Percentiles rank a stretch among this genome's conserved stretches.
Evolutionary conservation across 1,284 basidiomycete genomes (phyloP).

Genomic region (Rhodotorula sp.): DNA sequence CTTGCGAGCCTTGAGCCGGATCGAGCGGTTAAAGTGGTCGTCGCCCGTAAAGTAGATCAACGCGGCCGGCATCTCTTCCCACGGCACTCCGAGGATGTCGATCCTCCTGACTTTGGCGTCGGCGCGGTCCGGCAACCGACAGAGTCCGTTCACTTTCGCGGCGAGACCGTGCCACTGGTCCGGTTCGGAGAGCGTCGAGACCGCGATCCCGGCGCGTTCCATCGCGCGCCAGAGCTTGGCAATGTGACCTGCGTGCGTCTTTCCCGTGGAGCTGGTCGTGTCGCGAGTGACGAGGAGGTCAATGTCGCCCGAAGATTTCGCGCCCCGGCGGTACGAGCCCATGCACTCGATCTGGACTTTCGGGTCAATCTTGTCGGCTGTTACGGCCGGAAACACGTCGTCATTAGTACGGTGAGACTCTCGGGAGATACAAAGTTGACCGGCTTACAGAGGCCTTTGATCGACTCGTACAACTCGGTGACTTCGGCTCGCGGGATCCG

Average conservation of each 20-base stretch:
- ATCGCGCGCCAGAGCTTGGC: constrained; percentile 46
- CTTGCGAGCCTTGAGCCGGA: constrained; percentile 75
- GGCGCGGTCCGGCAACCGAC: constrained; percentile 56
- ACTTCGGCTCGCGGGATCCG: constrained; percentile 84
- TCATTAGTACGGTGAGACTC: neutral
- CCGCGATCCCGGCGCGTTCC: constrained; percentile 62
- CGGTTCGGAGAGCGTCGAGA: constrained; percentile 65
- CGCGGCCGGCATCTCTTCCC: constrained; percentile 72
- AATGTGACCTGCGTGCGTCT: constrained; percentile 55
- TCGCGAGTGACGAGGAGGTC: constrained; percentile 81
- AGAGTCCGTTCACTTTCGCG: constrained; percentile 50
- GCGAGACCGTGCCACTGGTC: constrained; percentile 67
- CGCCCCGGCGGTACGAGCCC: constrained; percentile 74
- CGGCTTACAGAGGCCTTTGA: constrained; percentile 53
- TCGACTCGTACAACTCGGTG: constrained; percentile 65
- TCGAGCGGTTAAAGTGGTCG: constrained; percentile 77
- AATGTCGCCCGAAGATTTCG: constrained; percentile 75
- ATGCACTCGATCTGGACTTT: constrained; percentile 70
- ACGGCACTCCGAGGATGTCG: constrained; percentile 60
- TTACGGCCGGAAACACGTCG: neutral
- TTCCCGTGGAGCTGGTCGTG: constrained; percentile 57
- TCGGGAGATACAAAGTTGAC: neutral
- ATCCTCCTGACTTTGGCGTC: constrained; percentile 64
- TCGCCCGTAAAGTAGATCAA: constrained; percentile 69
- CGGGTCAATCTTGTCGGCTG: constrained; percentile 68